Evolutionary conservation across 2,329 filamentous ascomycete species (phyloP), one percentile per base, ranked within the genome.

Genomic region (Alternaria sp.): DNA sequence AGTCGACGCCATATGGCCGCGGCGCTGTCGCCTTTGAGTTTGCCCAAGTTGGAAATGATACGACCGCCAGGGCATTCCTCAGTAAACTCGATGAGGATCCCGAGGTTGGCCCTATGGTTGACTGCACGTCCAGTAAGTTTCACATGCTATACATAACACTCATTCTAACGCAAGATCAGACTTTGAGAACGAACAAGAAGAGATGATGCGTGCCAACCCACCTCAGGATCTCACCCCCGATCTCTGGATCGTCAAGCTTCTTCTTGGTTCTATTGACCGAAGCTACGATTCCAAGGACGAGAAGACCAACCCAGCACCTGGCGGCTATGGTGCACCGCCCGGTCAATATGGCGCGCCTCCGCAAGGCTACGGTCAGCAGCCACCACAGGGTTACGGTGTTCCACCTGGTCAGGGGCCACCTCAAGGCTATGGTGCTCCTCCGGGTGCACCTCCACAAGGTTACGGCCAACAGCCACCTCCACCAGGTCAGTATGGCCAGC

Each of bases 231-330:
- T 89, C 39, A 88, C 86, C 4, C 85, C 86, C 9, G 86, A 89
- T 65, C 82, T 88, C 52, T 89, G 87, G 87, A 82, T 88, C 67
- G 82, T 87, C 62, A 90, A 90, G 76, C 81, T 90, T 57, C 84
- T 90, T 50, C 84, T 90, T 26, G 88, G 88, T 60, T 84, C 86
- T 36, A 88, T 90, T 69, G 88, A 90, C 69, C 80, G 83, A 24
- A 86, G 85, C 21, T 89, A 89, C 65, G 87, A 89, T 64, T 83
- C 81, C 66, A 87, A 89, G 73, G 87, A 89, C 63, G 87, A 89
- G 75, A 86, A 86, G 73, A 73, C 75, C 5, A 79, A 79, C 61
- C 75, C 74, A 24, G 74, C 74, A 24, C 65, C 67, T 28, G 72
- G 72, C 44, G 65, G 66, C n/a, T 72, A 76, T 39, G 71, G 71